Base-by-base conservation (phyloP, 2,329 filamentous ascomycete species). In the Fusarium albosuccineum region DNA sequence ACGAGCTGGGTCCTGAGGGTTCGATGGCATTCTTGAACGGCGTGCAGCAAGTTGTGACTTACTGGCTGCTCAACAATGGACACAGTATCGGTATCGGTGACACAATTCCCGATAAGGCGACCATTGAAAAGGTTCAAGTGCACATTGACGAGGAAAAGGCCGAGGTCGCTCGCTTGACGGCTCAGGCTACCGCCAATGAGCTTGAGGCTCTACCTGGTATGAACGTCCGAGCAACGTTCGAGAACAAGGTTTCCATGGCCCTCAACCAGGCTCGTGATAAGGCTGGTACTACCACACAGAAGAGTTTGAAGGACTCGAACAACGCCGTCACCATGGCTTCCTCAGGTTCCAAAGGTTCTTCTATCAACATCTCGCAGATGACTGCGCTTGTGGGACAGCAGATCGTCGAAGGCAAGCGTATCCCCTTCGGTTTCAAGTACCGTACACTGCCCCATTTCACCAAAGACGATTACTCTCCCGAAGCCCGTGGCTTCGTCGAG, bases 351-450 rank as follows among this genome's bases (percentile, higher is more conserved):
- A 99, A 99, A 85, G 96, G 96, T 78, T 98, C 96, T 3, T 95
- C 93, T 11, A 98, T 99, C 85, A 99, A 99, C 79, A 98, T 99
- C 73, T 97, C 97, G 14, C 96, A 99, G 81, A 99, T 99, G 96
- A 97, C 94, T 66, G 96, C 96, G 27, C 88, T 98, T 68, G 97
- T 99, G 62, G 96, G 97, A 70, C 96, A 99, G 78, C 97, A 99
- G 78, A 97, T 97, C 68, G 94, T 99, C 9, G 96, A 99, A 82
- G 97, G 96, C 74, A 97, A 97, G 82, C 96, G 96, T 84, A 97
- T 99, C 83, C 96, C 96, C 1, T 99, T 97, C 76, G 96, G 97
- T 22, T 99, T 99, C 89, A 97, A 98, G 79, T 98, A 99, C 78
- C 91, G 96, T 53, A 97, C 96, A 0, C 83, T 99, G 61, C 96